Base-by-base conservation (phyloP, 2,329 filamentous ascomycete genomes). In the Pseudocercospora fijiensis region DNA sequence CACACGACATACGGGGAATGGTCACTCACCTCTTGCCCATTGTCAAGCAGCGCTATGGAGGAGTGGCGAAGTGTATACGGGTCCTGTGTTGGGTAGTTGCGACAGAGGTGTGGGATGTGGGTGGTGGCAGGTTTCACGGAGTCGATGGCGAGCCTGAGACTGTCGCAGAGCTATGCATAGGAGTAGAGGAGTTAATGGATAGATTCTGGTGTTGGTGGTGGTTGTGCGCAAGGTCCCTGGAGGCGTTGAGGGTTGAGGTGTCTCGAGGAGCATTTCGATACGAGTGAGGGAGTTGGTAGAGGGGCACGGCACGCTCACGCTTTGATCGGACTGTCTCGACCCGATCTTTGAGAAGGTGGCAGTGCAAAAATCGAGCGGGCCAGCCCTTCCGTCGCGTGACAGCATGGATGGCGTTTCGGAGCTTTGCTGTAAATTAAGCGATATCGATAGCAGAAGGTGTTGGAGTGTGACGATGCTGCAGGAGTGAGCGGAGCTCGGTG, bases 21-120 rank as follows among this genome's bases (percentile, higher is more conserved):
- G 64, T 47, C 41, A 69, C 69, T 53, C 64, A 72, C 71, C 71
- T 73, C 64, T 73, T 73, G 65, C 71, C 71, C 71, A 73, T 73
- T 64, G 47, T 66, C 67, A 65, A 66, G 67, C 62, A 41, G 53
- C n/a, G 52, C 45, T 55, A 22, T 26, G 52, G 56, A 45, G n/a
- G 61, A 58, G 49, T 41, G 49, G 58, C 58, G 47, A 27, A 30
- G 28, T 11, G 53, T 18, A n/a, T 10, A n/a, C 2, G 53, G 51
- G 26, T 55, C 24, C 5, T 27, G 28, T 55, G 51, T 27, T 18
- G n/a, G 51, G 22, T 11, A 26, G 51, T 27, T 30, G 51, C 51
- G 51, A 55, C 26, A 24, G 45, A 24, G 18, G 28, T 56, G 53
- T 18, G 51, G 51, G 28, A 56, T 13, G 26, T 28, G 49, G 49